Evolutionary conservation across 1,284 basidiomycete species (phyloP).

Genomic region (Ceratobasidium sp.): DNA sequence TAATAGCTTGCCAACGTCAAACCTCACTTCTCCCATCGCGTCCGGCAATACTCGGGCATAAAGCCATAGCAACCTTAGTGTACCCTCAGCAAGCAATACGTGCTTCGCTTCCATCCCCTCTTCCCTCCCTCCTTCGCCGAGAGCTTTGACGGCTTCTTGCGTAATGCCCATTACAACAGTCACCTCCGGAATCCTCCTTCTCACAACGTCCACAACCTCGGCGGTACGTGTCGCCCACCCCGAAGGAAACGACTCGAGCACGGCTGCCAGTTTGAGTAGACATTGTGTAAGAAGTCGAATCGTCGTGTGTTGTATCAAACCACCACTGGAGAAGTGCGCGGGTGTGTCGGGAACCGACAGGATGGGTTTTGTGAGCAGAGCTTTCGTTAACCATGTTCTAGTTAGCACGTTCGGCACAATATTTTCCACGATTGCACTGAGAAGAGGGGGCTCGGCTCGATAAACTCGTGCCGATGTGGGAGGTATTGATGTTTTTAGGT

Average conservation of each 20-base stretch:
- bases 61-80: conserved; percentile 83
- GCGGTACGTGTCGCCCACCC: conserved; percentile 76
- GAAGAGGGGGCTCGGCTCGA: conserved; percentile 71
- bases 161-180: conserved; percentile 84
- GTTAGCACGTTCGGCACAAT: conserved; percentile 78
- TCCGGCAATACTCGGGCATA: conserved; percentile 84
- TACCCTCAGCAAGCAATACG: conserved; percentile 76
- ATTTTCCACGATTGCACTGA: conserved; percentile 77
- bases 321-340: conserved; percentile 55
- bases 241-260: conserved; percentile 67
- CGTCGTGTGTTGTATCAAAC: conserved; percentile 85
- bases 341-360: conserved; percentile 57
- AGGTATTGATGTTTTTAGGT: conserved; percentile 8
- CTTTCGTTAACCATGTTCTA: conserved; percentile 81
- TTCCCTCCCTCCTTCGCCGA: conserved; percentile 35
- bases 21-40: conserved; percentile 80
- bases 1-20: conserved; percentile 87
- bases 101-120: conserved; percentile 61
- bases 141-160: conserved; percentile 58
- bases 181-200: conserved; percentile 84
- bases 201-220: conserved; percentile 82
- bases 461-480: conserved; percentile 14
- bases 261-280: conserved; percentile 74
- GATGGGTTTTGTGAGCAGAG: conserved; percentile 62
- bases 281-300: conserved; percentile 80